Conservation (phyloP, 163 green algal species). For the Prototheca wickerhamii region DNA sequence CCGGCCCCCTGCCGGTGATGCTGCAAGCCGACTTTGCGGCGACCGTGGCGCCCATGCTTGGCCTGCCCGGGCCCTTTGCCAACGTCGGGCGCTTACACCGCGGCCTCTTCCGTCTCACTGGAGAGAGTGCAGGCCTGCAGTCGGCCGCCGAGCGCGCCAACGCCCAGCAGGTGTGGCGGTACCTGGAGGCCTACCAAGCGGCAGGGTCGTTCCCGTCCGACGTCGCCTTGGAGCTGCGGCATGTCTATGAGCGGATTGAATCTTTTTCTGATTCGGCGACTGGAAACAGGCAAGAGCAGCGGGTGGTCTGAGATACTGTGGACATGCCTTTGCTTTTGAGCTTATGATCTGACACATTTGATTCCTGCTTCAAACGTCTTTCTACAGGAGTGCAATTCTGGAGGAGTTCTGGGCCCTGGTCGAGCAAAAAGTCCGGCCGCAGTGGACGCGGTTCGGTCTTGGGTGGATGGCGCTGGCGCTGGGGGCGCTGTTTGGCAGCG, state of each 20-base stretch:
- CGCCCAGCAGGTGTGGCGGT: slow-evolving; percentile 22
- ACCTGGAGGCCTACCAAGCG: slow-evolving; percentile 38
- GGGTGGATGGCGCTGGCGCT: slow-evolving; percentile 40
- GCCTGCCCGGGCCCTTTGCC: slow-evolving; percentile 76
- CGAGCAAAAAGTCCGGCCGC: slow-evolving; percentile 36
- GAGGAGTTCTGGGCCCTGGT: slow-evolving; percentile 36
- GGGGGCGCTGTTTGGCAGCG: slow-evolving; percentile 23
- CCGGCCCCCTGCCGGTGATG: background rate
- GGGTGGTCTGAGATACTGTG: no score
- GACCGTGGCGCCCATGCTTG: slow-evolving; percentile 70
- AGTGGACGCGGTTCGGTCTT: slow-evolving; percentile 62
- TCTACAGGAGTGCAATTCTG: no score
- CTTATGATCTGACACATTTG: no score
- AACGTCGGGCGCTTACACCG: slow-evolving; percentile 60
- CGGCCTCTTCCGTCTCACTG: slow-evolving; percentile 27
- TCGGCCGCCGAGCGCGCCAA: slow-evolving; percentile 21
- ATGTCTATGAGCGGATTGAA: no score
- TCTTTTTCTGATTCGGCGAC: no score
- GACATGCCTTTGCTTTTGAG: no score
- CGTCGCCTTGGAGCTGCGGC: no score
- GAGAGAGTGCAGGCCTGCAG: slow-evolving; percentile 15
- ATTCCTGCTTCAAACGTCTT: no score
- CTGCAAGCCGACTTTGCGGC: slow-evolving; percentile 77
- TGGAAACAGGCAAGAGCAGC: no score
- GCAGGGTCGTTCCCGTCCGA: no score